A percentile compares a stretch with the other conserved stretches of the same genome.
Evolutionary conservation across 345 rosid species (phyloP).

Genomic region (Brassica carinata): DNA sequence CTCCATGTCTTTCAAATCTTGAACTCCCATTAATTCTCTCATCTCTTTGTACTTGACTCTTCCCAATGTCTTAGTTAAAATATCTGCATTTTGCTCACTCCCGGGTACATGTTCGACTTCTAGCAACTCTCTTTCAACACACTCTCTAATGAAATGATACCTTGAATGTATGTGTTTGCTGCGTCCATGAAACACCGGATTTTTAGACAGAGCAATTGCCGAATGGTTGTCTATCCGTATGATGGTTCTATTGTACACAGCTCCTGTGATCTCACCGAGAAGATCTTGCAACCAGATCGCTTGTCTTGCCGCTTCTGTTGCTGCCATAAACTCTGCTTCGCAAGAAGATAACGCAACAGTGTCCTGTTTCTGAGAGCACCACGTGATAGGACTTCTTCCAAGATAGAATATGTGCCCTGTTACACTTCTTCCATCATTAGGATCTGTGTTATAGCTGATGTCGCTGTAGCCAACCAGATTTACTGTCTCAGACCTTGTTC

Average conservation of each 20-base stretch:
- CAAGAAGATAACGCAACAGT: background rate
- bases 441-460: background rate
- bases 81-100: background rate
- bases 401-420: background rate
- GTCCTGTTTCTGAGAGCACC: background rate
- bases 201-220: background rate
- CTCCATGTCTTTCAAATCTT: no score
- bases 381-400: background rate
- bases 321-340: background rate
- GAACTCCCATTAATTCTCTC: background rate
- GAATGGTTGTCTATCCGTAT: background rate
- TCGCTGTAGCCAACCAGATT: background rate
- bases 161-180: background rate
- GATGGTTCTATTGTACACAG: no score
- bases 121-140: background rate
- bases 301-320: background rate
- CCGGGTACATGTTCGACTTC: background rate
- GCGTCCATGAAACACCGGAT: background rate
- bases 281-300: background rate
- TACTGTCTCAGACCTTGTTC: background rate
- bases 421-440: background rate
- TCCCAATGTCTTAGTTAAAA: background rate
- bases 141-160: background rate
- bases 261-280: background rate
- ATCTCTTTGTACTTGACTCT: background rate